phyloP scores from a whole-genome alignment of 805 yeast species.

The Groenewaldozyma salmanticensis region DNA sequence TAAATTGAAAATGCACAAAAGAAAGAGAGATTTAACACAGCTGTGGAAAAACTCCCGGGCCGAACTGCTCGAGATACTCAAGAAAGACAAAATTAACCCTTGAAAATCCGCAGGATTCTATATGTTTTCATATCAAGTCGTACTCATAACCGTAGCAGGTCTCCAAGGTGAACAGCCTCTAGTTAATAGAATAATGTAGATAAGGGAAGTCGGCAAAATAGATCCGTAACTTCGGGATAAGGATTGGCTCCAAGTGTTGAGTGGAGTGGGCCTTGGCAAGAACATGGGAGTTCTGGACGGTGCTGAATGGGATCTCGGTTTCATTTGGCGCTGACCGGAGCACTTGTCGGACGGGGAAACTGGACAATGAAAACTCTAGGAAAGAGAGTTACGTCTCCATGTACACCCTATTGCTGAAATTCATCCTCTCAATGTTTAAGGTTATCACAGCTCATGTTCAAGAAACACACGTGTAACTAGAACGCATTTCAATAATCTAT shows the following conservation, averaged over 20 bases:
- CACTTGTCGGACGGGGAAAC: slow-evolving; percentile 7
- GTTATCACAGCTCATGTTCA: no score
- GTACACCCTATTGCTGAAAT: no score
- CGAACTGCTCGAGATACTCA: no score
- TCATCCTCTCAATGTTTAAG: no score
- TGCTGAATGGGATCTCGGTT: slow-evolving; percentile 5
- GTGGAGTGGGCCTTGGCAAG: slow-evolving; percentile 31
- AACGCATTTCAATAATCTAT: no score
- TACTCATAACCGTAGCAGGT: slow-evolving; percentile 38
- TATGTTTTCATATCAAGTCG: slow-evolving; percentile 34
- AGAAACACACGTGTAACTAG: no score
- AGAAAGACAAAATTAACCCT: no score
- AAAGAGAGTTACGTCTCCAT: no score
- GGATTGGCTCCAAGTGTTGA: slow-evolving; percentile 37
- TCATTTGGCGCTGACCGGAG: slow-evolving; percentile 5
- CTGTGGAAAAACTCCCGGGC: no score
- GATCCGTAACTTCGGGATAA: slow-evolving; percentile 37
- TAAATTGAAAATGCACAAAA: no score
- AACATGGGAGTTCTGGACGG: slow-evolving; percentile 24
- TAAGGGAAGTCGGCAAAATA: slow-evolving; percentile 37
- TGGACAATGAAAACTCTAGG: no score
- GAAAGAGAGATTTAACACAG: no score
- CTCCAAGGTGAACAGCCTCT: slow-evolving; percentile 39
- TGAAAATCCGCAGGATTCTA: slow-evolving; percentile 34
- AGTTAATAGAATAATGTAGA: slow-evolving; percentile 36